Evolutionary conservation across 1,284 basidiomycete species (phyloP), one percentile per base, ranked within the genome.

Genomic region (Cryptococcus sp.): DNA sequence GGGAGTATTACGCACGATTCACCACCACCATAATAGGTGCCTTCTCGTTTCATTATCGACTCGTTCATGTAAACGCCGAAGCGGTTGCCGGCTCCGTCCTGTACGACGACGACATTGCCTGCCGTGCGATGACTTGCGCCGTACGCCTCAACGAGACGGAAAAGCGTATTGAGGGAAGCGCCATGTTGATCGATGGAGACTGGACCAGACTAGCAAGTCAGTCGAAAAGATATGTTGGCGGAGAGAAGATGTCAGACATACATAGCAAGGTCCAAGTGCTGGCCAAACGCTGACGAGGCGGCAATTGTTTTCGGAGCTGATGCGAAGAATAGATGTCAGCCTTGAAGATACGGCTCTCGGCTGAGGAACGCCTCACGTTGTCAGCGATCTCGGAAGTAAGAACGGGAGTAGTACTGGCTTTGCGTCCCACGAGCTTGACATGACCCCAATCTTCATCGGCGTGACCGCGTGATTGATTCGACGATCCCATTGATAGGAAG

Each of bases 141-240:
- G 42, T 71, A 71, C 19, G 66, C 62, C 31, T 72, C 86, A 50
- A 88, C 88, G 2, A 84, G 83, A 1, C 84, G 70, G 73, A 94
- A 95, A 0, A 98, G 83, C 0, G 95, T 97, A 42, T 88, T 86
- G 11, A 98, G 82, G 10, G 91, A 94, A 48, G 94, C 93, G 0
- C 95, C 95, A 65, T 98, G 91, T 74, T 97, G 93, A 70, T 99
- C 95, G 17, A 96, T 81, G 11, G 91, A 94, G 79, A 78, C 78
- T 79, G n/a, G 42, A 8, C 13, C 31, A 31, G 5, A 31, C 5
- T 31, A 31, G 4, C 31, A 35, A n/a, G 11, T n/a, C n/a, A 45
- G 22, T 45, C 22, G 7, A 45, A 48, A 2, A 16, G 31, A 42
- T 45, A 13, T 54, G 60, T 61, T 35, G 53, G 44, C 47, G 40